These are phyloP conservation scores for Shiraia sp. DNA, from an alignment of 2,329 filamentous ascomycete genomes.

Conservation along the genomic window DNA sequence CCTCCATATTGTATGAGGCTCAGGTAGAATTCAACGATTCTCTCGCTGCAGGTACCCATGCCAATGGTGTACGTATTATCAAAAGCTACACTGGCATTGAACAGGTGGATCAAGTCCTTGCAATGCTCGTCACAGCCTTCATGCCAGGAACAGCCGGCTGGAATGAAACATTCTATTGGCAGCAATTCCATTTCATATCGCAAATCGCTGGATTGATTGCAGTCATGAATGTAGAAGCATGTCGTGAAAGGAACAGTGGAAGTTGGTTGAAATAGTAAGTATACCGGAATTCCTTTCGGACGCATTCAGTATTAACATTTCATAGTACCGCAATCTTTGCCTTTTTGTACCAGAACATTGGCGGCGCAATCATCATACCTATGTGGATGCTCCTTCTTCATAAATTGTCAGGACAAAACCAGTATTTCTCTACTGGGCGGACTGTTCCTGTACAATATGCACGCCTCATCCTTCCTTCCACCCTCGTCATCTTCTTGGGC, in stretches of 20 bases:
- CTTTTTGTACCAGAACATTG: constrained; percentile 19
- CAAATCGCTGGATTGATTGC: constrained; percentile 11
- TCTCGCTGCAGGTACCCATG: constrained; percentile 4
- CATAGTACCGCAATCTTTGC: constrained; percentile 13
- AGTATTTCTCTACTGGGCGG: constrained; percentile 18
- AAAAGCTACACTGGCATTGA: constrained; percentile 15
- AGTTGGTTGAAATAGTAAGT: constrained; percentile 25
- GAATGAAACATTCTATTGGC: constrained; percentile 20
- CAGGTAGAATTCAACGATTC: constrained; percentile 10
- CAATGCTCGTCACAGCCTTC: constrained; percentile 18
- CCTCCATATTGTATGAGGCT: constrained; percentile 1
- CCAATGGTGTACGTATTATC: constrained; percentile 16
- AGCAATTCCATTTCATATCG: constrained; percentile 17
- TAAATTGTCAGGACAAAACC: constrained; percentile 9
- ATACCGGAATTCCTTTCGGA: background rate
- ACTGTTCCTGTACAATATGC: constrained; percentile 16
- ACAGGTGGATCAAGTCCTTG: constrained; percentile 9
- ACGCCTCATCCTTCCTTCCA: constrained; percentile 12
- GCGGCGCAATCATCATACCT: constrained; percentile 12
- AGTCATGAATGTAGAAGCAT: constrained; percentile 19
- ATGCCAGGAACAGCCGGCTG: constrained; percentile 9
- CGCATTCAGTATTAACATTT: background rate
- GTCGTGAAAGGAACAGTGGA: constrained; percentile 13
- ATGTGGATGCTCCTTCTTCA: constrained; percentile 18
- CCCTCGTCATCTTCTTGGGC: constrained; percentile 11